A percentile compares a stretch with the other conserved stretches of the same genome.
phyloP scores from a whole-genome alignment of 805 yeast species.

The Tetrapisispora namnaoensis region DNA sequence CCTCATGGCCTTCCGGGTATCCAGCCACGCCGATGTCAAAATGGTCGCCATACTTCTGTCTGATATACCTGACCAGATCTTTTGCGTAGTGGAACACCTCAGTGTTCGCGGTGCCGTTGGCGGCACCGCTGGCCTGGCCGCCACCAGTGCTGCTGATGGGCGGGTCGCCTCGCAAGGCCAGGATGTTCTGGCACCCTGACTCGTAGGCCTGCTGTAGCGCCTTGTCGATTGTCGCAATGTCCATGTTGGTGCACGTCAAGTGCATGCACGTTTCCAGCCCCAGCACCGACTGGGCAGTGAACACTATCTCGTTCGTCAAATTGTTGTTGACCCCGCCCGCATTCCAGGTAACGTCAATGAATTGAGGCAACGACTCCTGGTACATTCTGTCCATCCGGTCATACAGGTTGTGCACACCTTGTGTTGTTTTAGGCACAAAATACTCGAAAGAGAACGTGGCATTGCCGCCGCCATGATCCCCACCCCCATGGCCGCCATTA shows the following conservation, averaged over 20 bases:
- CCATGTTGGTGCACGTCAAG: conserved; percentile 94
- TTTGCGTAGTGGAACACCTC: conserved; percentile 73
- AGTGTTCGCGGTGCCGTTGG: conserved; percentile 10
- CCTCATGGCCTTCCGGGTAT: conserved; percentile 96
- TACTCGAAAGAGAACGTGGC: conserved; percentile 93
- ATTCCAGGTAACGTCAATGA: conserved; percentile 96
- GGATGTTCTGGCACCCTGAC: conserved; percentile 90
- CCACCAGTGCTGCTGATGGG: conserved; percentile 40
- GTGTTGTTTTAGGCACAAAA: conserved; percentile 94
- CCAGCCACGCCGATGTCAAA: conserved; percentile 95
- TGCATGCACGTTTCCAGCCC: conserved; percentile 98
- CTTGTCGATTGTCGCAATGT: conserved; percentile 63
- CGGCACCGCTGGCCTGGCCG: neutral
- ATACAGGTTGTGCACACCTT: conserved; percentile 91
- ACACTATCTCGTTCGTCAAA: conserved; percentile 70
- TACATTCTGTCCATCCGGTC: conserved; percentile 98
- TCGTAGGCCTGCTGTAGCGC: conserved; percentile 79
- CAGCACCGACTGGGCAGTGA: conserved; percentile 78
- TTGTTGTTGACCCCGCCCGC: conserved; percentile 76
- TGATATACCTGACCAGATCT: conserved; percentile 74
- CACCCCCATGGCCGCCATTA: neutral
- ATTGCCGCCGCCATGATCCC: conserved; percentile 36
- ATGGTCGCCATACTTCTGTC: conserved; percentile 69
- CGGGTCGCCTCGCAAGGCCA: conserved; percentile 94
- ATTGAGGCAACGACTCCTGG: conserved; percentile 70